Conservation (phyloP, 495 filamentous ascomycete genomes). For the Neurospora sp. region DNA sequence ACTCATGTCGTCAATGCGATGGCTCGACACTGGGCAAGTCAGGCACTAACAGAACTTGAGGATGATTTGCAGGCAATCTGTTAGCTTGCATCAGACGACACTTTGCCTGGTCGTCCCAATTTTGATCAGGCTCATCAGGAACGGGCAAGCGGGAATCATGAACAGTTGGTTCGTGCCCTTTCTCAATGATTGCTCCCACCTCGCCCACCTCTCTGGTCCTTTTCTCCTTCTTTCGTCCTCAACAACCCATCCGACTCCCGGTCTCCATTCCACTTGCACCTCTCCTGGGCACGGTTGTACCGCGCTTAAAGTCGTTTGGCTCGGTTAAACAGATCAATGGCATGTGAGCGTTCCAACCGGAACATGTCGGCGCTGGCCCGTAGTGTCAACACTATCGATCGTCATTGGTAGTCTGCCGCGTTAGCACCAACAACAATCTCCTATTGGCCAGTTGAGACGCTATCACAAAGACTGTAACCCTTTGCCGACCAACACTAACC, state of each 20-base stretch:
- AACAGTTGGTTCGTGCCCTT: neutral
- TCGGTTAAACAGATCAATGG: neutral
- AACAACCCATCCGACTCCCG: neutral
- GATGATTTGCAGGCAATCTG: neutral
- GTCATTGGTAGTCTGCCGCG: neutral
- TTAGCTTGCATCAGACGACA: neutral
- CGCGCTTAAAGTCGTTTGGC: neutral
- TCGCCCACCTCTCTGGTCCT: neutral
- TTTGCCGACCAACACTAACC: neutral
- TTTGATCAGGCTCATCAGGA: neutral
- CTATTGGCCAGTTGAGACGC: neutral
- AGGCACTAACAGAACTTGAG: neutral
- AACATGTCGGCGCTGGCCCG: neutral
- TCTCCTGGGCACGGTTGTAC: neutral
- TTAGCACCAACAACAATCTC: neutral
- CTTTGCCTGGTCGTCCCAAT: neutral
- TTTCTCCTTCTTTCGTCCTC: neutral
- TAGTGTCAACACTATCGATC: neutral
- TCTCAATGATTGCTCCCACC: neutral
- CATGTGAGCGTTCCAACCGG: neutral
- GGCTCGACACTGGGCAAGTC: neutral
- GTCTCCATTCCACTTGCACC: neutral
- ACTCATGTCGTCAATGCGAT: too few species aligned
- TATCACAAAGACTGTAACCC: neutral
- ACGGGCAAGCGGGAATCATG: too few species aligned